Conservation (phyloP, 805 yeast species). For the Zygotorulaspora danielsina region DNA sequence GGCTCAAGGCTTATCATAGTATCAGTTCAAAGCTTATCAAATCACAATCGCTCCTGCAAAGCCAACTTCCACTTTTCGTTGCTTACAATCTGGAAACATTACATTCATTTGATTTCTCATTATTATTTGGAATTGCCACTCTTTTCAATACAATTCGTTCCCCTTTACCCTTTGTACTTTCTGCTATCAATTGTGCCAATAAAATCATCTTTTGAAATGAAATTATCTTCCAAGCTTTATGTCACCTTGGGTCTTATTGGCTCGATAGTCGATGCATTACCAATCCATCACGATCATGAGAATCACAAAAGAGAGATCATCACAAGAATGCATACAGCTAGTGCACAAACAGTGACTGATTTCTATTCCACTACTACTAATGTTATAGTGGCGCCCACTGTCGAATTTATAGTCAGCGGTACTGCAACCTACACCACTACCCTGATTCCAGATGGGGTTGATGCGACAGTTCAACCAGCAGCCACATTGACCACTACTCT, state of each 20-base stretch:
- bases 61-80: too few relatives aligned
- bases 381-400: conserved; percentile 40
- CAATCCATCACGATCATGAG: conserved; percentile 17
- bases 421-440: conserved; percentile 39
- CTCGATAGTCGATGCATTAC: conserved; percentile 23
- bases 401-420: conserved; percentile 37
- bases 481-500: conserved; percentile 33
- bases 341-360: conserved; percentile 42
- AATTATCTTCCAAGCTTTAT: conserved; percentile 2
- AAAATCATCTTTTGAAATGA: too few relatives aligned
- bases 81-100: too few relatives aligned
- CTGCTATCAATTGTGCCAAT: too few relatives aligned
- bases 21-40: not conserved
- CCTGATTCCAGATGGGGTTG: conserved; percentile 34
- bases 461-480: conserved; percentile 35
- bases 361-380: conserved; percentile 41
- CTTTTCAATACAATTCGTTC: not conserved
- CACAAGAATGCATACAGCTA: conserved; percentile 55
- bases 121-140: not conserved
- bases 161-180: not conserved
- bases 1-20: not conserved
- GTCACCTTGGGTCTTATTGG: conserved; percentile 10
- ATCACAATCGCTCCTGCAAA: too few relatives aligned
- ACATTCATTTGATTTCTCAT: not conserved
- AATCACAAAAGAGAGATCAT: conserved; percentile 42